These are phyloP conservation scores for Metarhizium rileyi DNA, from an alignment of 2,329 filamentous ascomycete genomes.

Conservation along the genomic window DNA sequence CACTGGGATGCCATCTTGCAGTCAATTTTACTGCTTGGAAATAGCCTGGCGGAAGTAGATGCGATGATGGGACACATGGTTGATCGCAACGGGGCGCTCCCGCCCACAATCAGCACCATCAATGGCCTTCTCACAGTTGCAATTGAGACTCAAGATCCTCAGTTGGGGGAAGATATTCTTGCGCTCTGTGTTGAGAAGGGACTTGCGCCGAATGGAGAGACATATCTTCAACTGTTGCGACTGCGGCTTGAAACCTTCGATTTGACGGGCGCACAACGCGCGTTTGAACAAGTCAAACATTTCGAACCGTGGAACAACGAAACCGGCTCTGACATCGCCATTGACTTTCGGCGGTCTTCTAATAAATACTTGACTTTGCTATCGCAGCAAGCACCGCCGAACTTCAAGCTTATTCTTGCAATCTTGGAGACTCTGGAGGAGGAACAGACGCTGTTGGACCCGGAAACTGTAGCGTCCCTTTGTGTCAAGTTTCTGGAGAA, in stretches of 20 bases:
- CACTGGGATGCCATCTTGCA: constrained; percentile 66
- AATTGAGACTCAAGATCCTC: constrained; percentile 57
- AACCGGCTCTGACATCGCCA: constrained; percentile 30
- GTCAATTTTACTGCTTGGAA: constrained; percentile 60
- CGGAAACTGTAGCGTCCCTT: constrained; percentile 65
- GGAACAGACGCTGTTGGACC: constrained; percentile 57
- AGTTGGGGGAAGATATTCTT: constrained; percentile 65
- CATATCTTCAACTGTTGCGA: constrained; percentile 64
- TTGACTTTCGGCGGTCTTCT: constrained; percentile 49
- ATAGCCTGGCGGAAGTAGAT: constrained; percentile 43
- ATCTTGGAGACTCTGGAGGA: constrained; percentile 66
- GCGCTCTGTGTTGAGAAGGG: constrained; percentile 54
- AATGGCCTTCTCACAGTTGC: constrained; percentile 68
- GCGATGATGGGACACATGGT: constrained; percentile 64
- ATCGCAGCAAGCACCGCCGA: constrained; percentile 47
- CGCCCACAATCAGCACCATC: constrained; percentile 61
- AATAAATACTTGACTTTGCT: constrained; percentile 66
- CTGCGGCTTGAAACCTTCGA: constrained; percentile 67
- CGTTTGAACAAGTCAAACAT: constrained; percentile 42
- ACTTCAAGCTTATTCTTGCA: constrained; percentile 62
- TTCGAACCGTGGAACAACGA: constrained; percentile 30
- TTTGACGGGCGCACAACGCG: constrained; percentile 55
- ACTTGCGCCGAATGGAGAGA: constrained; percentile 58
- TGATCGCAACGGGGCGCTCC: constrained; percentile 37
- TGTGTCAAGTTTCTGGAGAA: constrained; percentile 63